A percentile compares a stretch with the other conserved stretches of the same genome.
These are phyloP conservation scores for Cryptosporidium bovis DNA, from an alignment of 169 alveolate genomes.

Conservation along the genomic window DNA sequence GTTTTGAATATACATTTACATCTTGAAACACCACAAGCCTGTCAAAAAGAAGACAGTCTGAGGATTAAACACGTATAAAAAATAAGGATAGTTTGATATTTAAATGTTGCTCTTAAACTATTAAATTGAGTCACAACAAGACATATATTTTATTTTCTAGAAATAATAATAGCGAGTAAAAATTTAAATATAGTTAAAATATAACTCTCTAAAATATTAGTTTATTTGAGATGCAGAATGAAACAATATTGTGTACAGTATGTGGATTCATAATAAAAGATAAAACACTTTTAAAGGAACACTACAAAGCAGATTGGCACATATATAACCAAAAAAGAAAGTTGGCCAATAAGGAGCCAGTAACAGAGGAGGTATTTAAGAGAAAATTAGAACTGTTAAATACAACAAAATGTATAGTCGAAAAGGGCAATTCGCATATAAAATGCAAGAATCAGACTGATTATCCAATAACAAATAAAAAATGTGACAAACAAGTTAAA, in stretches of 20 bases:
- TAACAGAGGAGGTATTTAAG: conserved; percentile 75
- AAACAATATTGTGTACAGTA: conserved; percentile 50
- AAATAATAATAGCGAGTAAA: no score
- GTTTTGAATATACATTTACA: no score
- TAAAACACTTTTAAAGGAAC: conserved; percentile 35
- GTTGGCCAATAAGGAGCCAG: conserved; percentile 76
- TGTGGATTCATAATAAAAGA: conserved; percentile 18
- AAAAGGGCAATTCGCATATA: conserved; percentile 57
- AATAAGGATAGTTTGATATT: no score
- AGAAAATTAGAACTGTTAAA: conserved; percentile 75
- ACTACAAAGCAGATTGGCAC: conserved; percentile 89
- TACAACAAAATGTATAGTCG: conserved; percentile 15
- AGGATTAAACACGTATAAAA: no score
- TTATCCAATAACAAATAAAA: neutral
- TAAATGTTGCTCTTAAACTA: no score
- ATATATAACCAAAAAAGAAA: conserved; percentile 85
- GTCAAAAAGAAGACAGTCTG: no score
- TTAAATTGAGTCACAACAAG: no score
- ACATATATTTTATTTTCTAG: no score
- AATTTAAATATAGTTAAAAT: neutral
- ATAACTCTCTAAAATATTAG: neutral
- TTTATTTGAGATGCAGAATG: conserved; percentile 25
- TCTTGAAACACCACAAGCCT: no score
- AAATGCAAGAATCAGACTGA: conserved; percentile 2
- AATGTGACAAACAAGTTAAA: neutral